Conservation (phyloP, 768 basidiomycete species). For the Termitomyces sp. region DNA sequence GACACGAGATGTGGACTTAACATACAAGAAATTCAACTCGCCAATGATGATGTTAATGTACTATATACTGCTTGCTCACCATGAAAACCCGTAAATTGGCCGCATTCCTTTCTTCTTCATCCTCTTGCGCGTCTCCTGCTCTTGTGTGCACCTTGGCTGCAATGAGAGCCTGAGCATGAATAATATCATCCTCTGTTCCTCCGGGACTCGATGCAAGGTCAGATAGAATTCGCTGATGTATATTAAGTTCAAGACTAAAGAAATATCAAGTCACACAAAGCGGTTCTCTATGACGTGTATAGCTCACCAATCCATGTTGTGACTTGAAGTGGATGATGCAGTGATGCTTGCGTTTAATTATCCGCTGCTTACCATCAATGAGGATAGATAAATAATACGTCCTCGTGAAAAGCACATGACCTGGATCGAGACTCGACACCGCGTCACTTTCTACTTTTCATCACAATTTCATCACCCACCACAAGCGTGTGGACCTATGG, state of each 20-base stretch:
- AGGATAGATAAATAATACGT: background rate
- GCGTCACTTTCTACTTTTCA: background rate
- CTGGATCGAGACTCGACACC: background rate
- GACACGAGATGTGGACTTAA: constrained; percentile 61
- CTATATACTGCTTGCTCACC: constrained; percentile 6
- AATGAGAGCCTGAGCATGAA: constrained; percentile 50
- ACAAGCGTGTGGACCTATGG: background rate
- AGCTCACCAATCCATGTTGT: constrained; percentile 45
- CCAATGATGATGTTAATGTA: constrained; percentile 2
- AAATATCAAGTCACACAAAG: background rate
- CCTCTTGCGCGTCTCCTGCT: constrained; percentile 20
- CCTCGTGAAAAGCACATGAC: constrained; percentile 1
- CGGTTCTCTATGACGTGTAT: background rate
- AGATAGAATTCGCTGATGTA: constrained; percentile 68
- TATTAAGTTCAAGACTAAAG: constrained; percentile 68
- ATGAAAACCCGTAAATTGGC: constrained; percentile 38
- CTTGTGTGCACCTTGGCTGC: constrained; percentile 53
- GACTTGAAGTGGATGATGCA: background rate
- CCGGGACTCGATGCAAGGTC: constrained; percentile 63
- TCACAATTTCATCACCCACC: background rate
- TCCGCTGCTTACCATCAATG: background rate
- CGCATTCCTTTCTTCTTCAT: constrained; percentile 15
- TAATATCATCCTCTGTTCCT: constrained; percentile 39
- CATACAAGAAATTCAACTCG: background rate
- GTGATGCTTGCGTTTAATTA: too few relatives aligned